Evolutionary conservation across 2,329 filamentous ascomycete species (phyloP), one percentile per base, ranked within the genome.

Genomic region (Metarhizium sp.): DNA sequence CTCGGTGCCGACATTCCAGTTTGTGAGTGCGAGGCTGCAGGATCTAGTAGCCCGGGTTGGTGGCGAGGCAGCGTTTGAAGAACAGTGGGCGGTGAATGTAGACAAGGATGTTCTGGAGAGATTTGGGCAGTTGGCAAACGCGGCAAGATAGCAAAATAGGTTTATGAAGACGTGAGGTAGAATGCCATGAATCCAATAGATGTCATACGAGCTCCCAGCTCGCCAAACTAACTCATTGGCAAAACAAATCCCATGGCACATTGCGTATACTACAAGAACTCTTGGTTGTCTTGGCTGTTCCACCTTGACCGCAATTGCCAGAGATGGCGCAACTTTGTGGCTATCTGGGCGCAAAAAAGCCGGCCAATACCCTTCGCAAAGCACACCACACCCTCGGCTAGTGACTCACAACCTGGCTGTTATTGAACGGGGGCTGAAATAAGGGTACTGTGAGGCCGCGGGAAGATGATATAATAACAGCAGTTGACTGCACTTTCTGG

Each of bases 1-100:
- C 63, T 81, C 75, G 0, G 75, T 90, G 30, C 79, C 84, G 50
- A 77, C 85, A 2, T 80, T 84, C 50, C 70, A 75, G 1, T 92
- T 87, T 67, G 77, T 91, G 2, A 78, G 78, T 62, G 76, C 81
- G 58, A 78, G 82, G 53, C 66, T 94, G 38, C 75, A 80, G 55
- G 73, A 76, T 14, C 71, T 85, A 5, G 79, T 91, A 20, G 72
- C 73, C 52, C 72, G 75, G 4, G 76, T 76, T 4, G 88, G 88
- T 2, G 87, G 87, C 0, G 79, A 86, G 62, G 75, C 80, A 51
- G 71, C 66, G 3, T 92, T 94, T 67, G 78, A 85, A 66, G 77
- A 81, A 55, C 77, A 85, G 52, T 92, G 85, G 82, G 70, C 84
- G 14, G 77, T 77, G n/a, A 88, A 91, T 59, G 87, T 94, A 30